A percentile compares a stretch with the other conserved stretches of the same genome.
These are phyloP conservation scores for Amaranthus cruentus DNA, from an alignment of 148 eudicot genomes.

Conservation along the genomic window DNA sequence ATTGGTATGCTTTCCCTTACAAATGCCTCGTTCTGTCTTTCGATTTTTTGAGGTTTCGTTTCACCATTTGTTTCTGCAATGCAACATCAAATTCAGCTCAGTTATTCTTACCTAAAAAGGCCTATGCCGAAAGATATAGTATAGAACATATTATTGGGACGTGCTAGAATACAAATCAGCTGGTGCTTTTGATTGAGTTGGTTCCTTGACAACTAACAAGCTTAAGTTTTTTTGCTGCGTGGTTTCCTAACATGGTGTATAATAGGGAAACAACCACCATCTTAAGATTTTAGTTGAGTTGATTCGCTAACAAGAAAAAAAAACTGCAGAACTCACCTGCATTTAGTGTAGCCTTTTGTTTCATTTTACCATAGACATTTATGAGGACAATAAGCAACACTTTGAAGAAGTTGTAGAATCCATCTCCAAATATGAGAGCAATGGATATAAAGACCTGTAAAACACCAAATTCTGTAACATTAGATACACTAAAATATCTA, in stretches of 20 bases:
- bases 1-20: slow-evolving; percentile 55
- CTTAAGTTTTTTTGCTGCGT: too few relatives aligned
- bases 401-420: slow-evolving; percentile 59
- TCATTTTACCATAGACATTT: slow-evolving; percentile 36
- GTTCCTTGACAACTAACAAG: too few relatives aligned
- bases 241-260: too few relatives aligned
- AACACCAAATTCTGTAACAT: slow-evolving; percentile 40
- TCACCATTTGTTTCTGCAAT: slow-evolving; percentile 23
- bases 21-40: slow-evolving; percentile 47
- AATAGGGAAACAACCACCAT: too few relatives aligned
- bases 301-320: too few relatives aligned
- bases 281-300: too few relatives aligned
- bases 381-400: slow-evolving; percentile 30
- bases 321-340: slow-evolving; percentile 22
- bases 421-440: slow-evolving; percentile 65
- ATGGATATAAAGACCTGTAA: slow-evolving; percentile 66
- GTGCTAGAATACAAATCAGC: too few relatives aligned
- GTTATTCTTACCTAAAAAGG: neutral
- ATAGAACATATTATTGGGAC: too few relatives aligned
- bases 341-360: slow-evolving; percentile 19
- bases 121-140: too few relatives aligned
- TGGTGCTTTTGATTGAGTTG: too few relatives aligned
- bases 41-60: slow-evolving; percentile 18
- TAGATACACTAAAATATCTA: neutral
- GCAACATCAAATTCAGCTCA: neutral